Evolutionary conservation across 192 early-diverging fungal genomes (phyloP).

Genomic region (Spizellomyces punctatus): DNA sequence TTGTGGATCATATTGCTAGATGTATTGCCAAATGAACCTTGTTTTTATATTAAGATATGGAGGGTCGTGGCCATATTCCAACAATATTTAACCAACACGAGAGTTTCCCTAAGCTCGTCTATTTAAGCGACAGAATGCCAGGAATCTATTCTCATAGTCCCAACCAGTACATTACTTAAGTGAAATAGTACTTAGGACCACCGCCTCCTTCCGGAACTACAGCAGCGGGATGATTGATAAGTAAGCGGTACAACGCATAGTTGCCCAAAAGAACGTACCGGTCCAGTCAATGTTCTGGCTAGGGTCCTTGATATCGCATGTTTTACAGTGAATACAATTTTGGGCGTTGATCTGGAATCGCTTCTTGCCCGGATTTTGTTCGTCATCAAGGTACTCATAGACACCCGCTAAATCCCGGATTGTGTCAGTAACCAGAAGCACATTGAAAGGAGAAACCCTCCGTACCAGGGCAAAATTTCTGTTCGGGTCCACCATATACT

Average conservation of each 20-base stretch:
- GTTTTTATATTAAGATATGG: too few relatives aligned
- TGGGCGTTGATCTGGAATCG: slow-evolving; percentile 93
- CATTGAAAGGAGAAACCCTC: too few relatives aligned
- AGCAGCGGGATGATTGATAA: background rate
- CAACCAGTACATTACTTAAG: slow-evolving; percentile 33
- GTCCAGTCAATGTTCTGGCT: slow-evolving; percentile 99
- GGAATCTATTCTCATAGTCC: too few relatives aligned
- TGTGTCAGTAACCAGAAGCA: background rate
- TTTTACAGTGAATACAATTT: slow-evolving; percentile 99
- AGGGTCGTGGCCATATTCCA: too few relatives aligned
- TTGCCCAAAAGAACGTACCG: slow-evolving; percentile 20
- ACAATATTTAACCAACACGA: too few relatives aligned
- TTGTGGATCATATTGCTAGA: too few relatives aligned
- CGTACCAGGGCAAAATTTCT: slow-evolving; percentile 91
- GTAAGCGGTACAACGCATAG: background rate
- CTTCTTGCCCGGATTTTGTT: slow-evolving; percentile 80
- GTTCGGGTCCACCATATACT: slow-evolving; percentile 92
- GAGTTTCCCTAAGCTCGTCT: too few relatives aligned
- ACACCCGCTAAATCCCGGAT: slow-evolving; percentile 70
- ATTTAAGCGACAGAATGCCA: too few relatives aligned
- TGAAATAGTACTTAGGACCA: slow-evolving; percentile 78
- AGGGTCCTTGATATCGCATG: slow-evolving; percentile 99
- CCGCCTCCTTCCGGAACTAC: slow-evolving; percentile 85
- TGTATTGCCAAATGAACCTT: too few relatives aligned
- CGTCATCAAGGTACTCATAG: slow-evolving; percentile 97